phyloP scores from a whole-genome alignment of 441 rosid species.

The Cnidoscolus chayamansa region DNA sequence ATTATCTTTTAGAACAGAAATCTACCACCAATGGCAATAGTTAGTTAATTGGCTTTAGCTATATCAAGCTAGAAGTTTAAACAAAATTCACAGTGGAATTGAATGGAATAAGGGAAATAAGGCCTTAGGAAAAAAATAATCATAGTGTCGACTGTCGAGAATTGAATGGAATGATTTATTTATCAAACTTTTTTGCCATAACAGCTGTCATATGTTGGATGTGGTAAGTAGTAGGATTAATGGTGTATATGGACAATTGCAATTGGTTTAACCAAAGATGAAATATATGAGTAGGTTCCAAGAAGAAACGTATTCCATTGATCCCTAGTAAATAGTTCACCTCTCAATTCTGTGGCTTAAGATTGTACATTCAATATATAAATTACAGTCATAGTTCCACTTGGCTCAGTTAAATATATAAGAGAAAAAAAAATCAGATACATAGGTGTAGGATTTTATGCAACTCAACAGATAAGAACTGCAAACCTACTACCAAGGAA shows the following conservation, averaged over 20 bases:
- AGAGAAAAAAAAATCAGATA: neutral
- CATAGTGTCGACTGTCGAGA: neutral
- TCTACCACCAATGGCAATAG: constrained; percentile 2
- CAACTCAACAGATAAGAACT: neutral
- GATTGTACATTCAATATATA: constrained; percentile 1
- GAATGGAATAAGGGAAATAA: neutral
- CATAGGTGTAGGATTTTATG: neutral
- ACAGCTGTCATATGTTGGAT: neutral
- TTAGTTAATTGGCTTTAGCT: neutral
- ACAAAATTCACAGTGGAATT: neutral
- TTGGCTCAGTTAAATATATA: neutral
- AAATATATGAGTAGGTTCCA: neutral
- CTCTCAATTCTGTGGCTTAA: neutral
- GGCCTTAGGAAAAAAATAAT: neutral
- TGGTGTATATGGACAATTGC: neutral
- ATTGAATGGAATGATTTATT: neutral
- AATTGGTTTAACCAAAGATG: neutral
- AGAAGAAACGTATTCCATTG: neutral
- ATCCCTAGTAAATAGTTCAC: neutral
- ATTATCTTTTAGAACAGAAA: neutral
- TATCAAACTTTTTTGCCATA: neutral
- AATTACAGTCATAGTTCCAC: neutral
- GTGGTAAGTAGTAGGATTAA: neutral
- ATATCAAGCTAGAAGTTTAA: neutral
- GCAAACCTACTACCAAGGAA: constrained; percentile 1